Evolutionary conservation across 164 flowering plant genomes (phyloP).

Genomic region (Magnolia changhungtana): DNA sequence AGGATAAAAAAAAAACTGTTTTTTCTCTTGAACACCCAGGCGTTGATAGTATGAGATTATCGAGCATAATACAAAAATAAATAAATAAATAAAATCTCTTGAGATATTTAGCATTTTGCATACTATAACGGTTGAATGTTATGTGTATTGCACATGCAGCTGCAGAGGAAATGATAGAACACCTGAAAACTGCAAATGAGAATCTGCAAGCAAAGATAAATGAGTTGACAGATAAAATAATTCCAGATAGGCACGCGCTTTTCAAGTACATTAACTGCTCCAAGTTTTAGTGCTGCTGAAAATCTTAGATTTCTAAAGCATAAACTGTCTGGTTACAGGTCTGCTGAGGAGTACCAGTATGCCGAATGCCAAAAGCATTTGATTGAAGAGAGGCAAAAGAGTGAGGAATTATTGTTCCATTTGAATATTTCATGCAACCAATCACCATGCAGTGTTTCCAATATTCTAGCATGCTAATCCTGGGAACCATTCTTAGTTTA

Average conservation of each 20-base stretch:
- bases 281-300: neutral
- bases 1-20: neutral
- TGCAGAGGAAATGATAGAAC: constrained; percentile 62
- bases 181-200: constrained; percentile 53
- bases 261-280: neutral
- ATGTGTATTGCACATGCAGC: constrained; percentile 34
- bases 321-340: constrained; percentile 35
- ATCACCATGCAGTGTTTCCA: neutral
- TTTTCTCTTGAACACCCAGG: neutral
- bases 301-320: constrained; percentile 1
- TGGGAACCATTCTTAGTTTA: neutral
- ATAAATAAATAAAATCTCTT: too few relatives aligned
- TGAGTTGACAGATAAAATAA: constrained; percentile 44
- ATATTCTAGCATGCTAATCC: neutral
- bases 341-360: constrained; percentile 31
- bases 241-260: constrained; percentile 43
- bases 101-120: neutral
- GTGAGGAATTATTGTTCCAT: constrained; percentile 33
- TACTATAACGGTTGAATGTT: neutral
- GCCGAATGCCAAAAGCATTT: constrained; percentile 42
- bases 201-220: constrained; percentile 32
- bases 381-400: constrained; percentile 53
- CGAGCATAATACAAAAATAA: neutral
- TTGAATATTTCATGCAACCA: neutral
- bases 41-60: neutral